phyloP scores from a whole-genome alignment of 768 basidiomycete species.

The Boletus pseudo-olivaceus region DNA sequence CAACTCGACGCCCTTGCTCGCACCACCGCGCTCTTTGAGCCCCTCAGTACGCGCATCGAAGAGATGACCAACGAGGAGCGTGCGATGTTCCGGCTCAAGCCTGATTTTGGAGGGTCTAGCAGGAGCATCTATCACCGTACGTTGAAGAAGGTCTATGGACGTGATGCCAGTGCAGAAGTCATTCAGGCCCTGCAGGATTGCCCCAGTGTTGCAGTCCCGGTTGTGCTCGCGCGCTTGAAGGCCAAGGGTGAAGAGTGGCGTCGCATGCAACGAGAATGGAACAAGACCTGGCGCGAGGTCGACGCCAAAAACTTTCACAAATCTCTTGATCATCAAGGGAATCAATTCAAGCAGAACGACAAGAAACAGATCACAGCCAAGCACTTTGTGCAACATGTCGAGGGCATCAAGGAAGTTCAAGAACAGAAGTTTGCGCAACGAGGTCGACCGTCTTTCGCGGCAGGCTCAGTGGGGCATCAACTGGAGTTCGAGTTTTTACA shows the following conservation, averaged over 20 bases:
- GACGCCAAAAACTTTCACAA: slow-evolving; percentile 99
- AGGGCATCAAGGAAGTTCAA: slow-evolving; percentile 62
- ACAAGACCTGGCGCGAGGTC: slow-evolving; percentile 93
- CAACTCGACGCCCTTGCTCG: slow-evolving; percentile 87
- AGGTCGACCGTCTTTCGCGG: slow-evolving; percentile 36
- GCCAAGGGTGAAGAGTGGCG: slow-evolving; percentile 98
- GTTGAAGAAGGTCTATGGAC: slow-evolving; percentile 91
- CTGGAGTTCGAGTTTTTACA: slow-evolving; percentile 79
- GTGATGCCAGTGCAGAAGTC: slow-evolving; percentile 70
- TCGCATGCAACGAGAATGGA: slow-evolving; percentile 91
- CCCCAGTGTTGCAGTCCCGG: slow-evolving; percentile 86
- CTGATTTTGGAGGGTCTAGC: slow-evolving; percentile 86
- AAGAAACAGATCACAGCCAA: slow-evolving; percentile 89
- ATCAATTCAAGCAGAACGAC: slow-evolving; percentile 92
- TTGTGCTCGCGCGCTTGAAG: slow-evolving; percentile 84
- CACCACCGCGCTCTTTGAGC: slow-evolving; percentile 90
- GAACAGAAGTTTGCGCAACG: slow-evolving; percentile 32
- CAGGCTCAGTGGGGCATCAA: slow-evolving; percentile 59
- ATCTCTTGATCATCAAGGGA: slow-evolving; percentile 93
- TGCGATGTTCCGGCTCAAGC: slow-evolving; percentile 70
- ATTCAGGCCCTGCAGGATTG: slow-evolving; percentile 87
- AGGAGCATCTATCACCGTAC: slow-evolving; percentile 88
- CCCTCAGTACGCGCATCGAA: slow-evolving; percentile 77
- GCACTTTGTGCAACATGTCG: slow-evolving; percentile 77
- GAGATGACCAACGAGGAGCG: slow-evolving; percentile 90